phyloP scores from a whole-genome alignment of 306 rosid species.

The Ormosia semicastrata region DNA sequence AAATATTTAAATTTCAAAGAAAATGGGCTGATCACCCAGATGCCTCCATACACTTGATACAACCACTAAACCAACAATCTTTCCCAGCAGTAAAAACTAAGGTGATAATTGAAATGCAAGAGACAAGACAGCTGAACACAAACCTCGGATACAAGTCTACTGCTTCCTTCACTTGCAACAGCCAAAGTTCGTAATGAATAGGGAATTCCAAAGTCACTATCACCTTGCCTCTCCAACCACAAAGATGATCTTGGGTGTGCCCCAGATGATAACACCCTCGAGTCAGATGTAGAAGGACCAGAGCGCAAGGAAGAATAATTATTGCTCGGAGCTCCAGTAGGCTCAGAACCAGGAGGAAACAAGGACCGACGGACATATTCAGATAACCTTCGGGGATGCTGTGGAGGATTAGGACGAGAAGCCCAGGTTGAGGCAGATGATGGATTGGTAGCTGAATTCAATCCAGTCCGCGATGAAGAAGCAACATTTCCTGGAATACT shows the following conservation, averaged over 20 bases:
- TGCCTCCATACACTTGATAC: background rate
- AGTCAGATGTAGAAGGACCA: conserved; percentile 55
- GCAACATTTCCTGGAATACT: conserved; percentile 61
- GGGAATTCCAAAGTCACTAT: conserved; percentile 62
- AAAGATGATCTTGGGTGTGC: conserved; percentile 58
- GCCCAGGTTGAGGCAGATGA: conserved; percentile 54
- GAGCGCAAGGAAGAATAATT: conserved; percentile 49
- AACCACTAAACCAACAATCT: background rate
- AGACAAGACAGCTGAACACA: conserved; percentile 32
- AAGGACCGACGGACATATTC: conserved; percentile 74
- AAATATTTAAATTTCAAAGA: background rate
- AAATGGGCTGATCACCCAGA: background rate
- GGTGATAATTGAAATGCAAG: background rate
- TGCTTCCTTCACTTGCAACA: conserved; percentile 59
- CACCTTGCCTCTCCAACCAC: conserved; percentile 76
- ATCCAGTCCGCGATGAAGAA: conserved; percentile 51
- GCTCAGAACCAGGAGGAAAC: conserved; percentile 61
- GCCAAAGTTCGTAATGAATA: conserved; percentile 65
- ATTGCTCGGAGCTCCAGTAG: conserved; percentile 51
- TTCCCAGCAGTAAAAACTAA: background rate
- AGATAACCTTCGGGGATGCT: conserved; percentile 64
- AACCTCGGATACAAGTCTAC: conserved; percentile 85
- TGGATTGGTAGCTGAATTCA: conserved; percentile 52
- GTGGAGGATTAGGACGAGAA: conserved; percentile 59
- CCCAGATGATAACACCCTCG: conserved; percentile 46